Base-by-base conservation (phyloP, 345 rosid genomes). In the Dipteronia dyeriana region DNA sequence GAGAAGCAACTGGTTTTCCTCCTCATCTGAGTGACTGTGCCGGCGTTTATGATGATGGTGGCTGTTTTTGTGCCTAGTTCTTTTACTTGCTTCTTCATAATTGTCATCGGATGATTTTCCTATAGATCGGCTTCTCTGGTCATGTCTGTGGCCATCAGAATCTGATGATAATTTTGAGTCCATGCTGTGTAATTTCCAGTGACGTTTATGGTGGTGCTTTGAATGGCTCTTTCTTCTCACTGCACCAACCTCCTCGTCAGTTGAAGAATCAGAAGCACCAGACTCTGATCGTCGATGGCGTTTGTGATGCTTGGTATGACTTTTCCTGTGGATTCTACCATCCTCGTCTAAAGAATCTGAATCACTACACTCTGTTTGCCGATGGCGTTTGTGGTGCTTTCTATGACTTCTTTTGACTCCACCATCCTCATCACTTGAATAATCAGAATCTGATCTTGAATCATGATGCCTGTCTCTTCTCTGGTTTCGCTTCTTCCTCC, bases 401-500 rank as follows among this genome's bases (percentile, higher is more conserved):
- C 75, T 57, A 34, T 43, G 83, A 26, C 80, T 82, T 75, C 83
- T 82, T 74, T 54, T 80, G 53, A 74, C 60, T 68, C 68, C 73
- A 57, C 74, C 83, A 64, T 79, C 65, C 51, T 71, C 85, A 78
- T 88, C 89, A 62, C 87, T 74, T 8, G 85, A 78, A 60, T 75
- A 81, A 73, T 47, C 64, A 53, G 88, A 87, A 71, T 75, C 82
- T 66, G 83, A 78, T 69, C 84, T 78, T 17, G 79, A 86, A 72
- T 85, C 69, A 25, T 79, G 81, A 76, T 68, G 86, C 85, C 86
- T 84, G 74, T 71, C 81, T 79, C 81, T 87, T 62, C 76, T 80
- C 69, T 79, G 87, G 71, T 79, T 85, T 78, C 81, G 85, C 81
- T 62, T 86, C 83, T 79, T 88, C 82, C 80, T 88, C 77, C 59